Base-by-base conservation (phyloP, 2,329 filamentous ascomycete species). In the Aureobasidium lini region DNA sequence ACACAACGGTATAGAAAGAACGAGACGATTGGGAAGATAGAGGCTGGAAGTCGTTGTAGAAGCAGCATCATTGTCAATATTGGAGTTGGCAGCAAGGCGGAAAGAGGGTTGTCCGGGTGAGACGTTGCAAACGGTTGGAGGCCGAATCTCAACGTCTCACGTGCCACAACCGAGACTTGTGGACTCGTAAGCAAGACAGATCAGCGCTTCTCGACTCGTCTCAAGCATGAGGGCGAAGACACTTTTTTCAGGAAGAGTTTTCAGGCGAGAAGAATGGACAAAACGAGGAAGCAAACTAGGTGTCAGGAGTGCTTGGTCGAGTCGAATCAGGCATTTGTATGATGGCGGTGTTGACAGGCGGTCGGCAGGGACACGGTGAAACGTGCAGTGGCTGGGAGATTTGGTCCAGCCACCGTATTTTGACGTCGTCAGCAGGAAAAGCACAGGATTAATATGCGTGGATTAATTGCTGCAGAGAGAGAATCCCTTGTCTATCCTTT, bases 81-180 rank as follows among this genome's bases (percentile, higher is more conserved):
- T 43, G 32, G 16, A 29, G 46, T 36, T 32, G 37, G 16, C 43
- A 58, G 11, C 13, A 39, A 47, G 37, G 16, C 43, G 49, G 11
- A 16, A 39, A 47, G 23, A 31, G 29, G 34, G 50, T 40, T 32
- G 16, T 28, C 44, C 16, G 8, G 32, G 42, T 32, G 44, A 40
- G 31, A 18, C 39, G 52, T 56, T 56, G 52, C 6, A 44, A 46
- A 43, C 52, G 52, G 29, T 13, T 29, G 28, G 52, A 18, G 23
- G 52, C 40, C 52, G 40, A 43, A 56, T 44, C 52, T 46, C 52
- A 56, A 56, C 52, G 52, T 56, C 52, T 56, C 40, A n/a, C 52
- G 40, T 46, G 52, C 31, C 39, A 32, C 28, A 56, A 34, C 52
- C 52, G 52, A 56, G 52, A 46, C 52, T 15, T 36, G 39, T 29